Percentiles rank a stretch among this genome's conserved stretches.
Evolutionary conservation across 768 basidiomycete genomes (phyloP).

Genomic region (Termitomyces sp.): DNA sequence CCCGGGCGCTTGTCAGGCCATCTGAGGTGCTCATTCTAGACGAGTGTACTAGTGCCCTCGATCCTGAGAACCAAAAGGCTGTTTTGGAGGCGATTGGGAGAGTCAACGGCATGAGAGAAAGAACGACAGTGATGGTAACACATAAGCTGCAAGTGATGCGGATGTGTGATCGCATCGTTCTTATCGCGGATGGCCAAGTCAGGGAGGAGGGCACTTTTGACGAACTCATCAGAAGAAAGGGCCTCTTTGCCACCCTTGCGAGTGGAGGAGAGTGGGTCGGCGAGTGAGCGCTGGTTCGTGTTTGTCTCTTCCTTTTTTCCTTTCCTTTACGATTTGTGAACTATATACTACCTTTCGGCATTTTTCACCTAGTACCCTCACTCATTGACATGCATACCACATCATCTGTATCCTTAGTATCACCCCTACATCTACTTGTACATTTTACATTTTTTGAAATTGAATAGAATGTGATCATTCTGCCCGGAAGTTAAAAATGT

Average conservation of each 20-base stretch:
- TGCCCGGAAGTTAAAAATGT: neutral
- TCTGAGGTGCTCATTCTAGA: conserved; percentile 79
- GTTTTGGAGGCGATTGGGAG: conserved; percentile 49
- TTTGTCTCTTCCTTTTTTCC: conserved; percentile 1
- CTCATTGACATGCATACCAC: conserved; percentile 1
- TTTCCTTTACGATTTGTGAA: neutral
- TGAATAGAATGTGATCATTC: conserved; percentile 5
- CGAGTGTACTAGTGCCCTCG: conserved; percentile 93
- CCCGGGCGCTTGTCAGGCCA: conserved; percentile 78
- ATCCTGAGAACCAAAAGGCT: conserved; percentile 75
- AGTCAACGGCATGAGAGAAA: conserved; percentile 38
- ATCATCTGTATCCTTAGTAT: conserved; percentile 12
- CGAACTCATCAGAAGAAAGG: conserved; percentile 57
- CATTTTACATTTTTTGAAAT: neutral
- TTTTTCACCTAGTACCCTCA: conserved; percentile 4
- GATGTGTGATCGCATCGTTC: conserved; percentile 86
- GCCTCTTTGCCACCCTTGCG: conserved; percentile 74
- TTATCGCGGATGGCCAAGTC: conserved; percentile 72
- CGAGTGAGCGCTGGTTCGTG: conserved; percentile 10
- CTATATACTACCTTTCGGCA: conserved; percentile 2
- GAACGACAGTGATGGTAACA: conserved; percentile 89
- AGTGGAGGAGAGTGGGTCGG: conserved; percentile 45
- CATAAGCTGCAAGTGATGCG: conserved; percentile 90
- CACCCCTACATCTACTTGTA: neutral
- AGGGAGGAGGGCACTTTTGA: conserved; percentile 78